These are phyloP conservation scores for Candida frijolesensis DNA, from an alignment of 1,139 yeast species.

Conservation along the genomic window DNA sequence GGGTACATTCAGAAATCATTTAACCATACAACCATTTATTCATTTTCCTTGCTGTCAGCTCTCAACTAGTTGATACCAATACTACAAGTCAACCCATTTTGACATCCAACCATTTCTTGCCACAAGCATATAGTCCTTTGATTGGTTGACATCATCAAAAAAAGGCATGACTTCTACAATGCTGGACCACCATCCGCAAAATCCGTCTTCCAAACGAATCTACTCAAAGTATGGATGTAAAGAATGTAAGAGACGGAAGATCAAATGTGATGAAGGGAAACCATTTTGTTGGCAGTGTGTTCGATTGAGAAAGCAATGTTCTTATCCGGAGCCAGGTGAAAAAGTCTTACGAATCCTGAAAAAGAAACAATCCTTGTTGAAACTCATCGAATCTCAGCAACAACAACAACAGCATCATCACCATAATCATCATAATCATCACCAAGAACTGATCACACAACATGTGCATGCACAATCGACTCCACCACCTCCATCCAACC, in stretches of 20 bases:
- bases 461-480: constrained; percentile 8
- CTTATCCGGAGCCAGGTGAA: constrained; percentile 37
- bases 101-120: background rate
- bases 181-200: constrained; percentile 2
- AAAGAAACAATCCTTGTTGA: constrained; percentile 17
- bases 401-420: constrained; percentile 1
- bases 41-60: no score
- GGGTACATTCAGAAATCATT: no score
- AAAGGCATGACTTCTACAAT: background rate
- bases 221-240: constrained; percentile 43
- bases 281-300: constrained; percentile 55
- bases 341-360: constrained; percentile 31
- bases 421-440: constrained; percentile 6
- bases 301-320: constrained; percentile 34
- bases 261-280: constrained; percentile 60
- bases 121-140: background rate
- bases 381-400: constrained; percentile 5
- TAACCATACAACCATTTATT: no score
- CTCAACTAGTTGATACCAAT: no score
- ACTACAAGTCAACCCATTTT: no score
- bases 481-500: constrained; percentile 3
- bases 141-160: background rate
- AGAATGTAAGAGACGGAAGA: constrained; percentile 44
- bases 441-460: background rate
- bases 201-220: constrained; percentile 14